Conservation (phyloP, 2,329 filamentous ascomycete species). For the Myriosclerotinia curreyana region DNA sequence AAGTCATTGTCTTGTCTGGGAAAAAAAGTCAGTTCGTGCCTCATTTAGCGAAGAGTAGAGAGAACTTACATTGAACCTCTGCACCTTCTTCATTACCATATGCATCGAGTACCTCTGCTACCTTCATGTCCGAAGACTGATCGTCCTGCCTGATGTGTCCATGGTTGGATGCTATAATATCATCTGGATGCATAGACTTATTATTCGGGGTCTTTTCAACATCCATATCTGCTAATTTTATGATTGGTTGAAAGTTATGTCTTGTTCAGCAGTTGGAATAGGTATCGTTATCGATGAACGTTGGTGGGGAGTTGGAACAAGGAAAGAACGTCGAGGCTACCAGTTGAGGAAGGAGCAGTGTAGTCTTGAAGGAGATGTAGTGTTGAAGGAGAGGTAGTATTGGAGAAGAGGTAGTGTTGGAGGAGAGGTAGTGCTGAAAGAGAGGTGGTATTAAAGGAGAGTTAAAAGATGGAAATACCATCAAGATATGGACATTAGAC, state of each 20-base stretch:
- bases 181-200: slow-evolving; percentile 3
- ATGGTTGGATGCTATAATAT: slow-evolving; percentile 10
- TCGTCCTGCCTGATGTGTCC: slow-evolving; percentile 14
- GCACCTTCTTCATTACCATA: slow-evolving; percentile 28
- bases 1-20: slow-evolving; percentile 22
- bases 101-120: slow-evolving; percentile 24
- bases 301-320: background rate
- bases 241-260: background rate
- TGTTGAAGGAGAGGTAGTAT: background rate
- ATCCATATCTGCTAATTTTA: slow-evolving; percentile 1
- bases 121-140: slow-evolving; percentile 26
- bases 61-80: slow-evolving; percentile 25
- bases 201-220: background rate
- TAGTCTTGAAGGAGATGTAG: background rate
- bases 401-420: background rate
- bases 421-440: background rate
- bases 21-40: background rate
- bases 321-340: background rate
- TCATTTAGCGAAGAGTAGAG: background rate
- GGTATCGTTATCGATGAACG: background rate
- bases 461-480: background rate
- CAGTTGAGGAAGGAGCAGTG: slow-evolving; percentile 5
- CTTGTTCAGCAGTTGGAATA: background rate
- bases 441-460: too few species aligned
- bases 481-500: background rate